Base-by-base conservation (phyloP, 371 early-diverging fungal genomes). In the Mucor saturninus region DNA sequence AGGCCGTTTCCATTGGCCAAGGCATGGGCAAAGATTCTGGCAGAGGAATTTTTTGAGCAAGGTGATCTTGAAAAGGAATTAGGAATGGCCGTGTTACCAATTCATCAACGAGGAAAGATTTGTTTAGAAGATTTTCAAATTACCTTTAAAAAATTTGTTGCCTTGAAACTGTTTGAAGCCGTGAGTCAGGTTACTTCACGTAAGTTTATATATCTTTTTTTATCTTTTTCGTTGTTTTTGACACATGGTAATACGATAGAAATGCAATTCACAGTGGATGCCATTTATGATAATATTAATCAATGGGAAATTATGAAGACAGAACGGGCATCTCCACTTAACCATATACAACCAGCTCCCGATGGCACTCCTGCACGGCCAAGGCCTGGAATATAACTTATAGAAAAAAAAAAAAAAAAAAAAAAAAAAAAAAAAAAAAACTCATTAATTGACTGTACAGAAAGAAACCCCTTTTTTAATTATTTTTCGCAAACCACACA, bases 31-130 rank as follows among this genome's bases (percentile, higher is more conserved):
- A 63, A 78, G 5, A 76, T 80, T 2, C 67, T 91, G 8, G 62
- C 84, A 54, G 83, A 88, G 56, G 91, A 91, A 61, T 88, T 86
- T 60, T 77, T 73, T 48, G 77, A 79, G 53, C 91, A 91, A 68
- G 89, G 88, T 3, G 87, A 89, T 56, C 62, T 86, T n/a, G 91
- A 91, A 69, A 81, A 78, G 59, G 83, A 85, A 63, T 69, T 89
- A 31, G 87, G 85, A 0, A 60, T 88, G 29, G 58, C 62, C 5
- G 76, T 76, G 0, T 50, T 79, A 42, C 77, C 82, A 0, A 73
- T 78, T 14, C 76, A 79, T 50, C 68, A 81, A 45, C 60, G 79
- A 56, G 79, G 76, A 10, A 77, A 76, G 37, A 57, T 79, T 15
- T 35, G 54, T 3, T 45, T 78, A 54, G 77, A 69, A 38, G 72